Percentiles rank a stretch among this genome's conserved stretches.
Conservation (phyloP, 2,329 filamentous ascomycete species). For the Fusarium dimerum region DNA sequence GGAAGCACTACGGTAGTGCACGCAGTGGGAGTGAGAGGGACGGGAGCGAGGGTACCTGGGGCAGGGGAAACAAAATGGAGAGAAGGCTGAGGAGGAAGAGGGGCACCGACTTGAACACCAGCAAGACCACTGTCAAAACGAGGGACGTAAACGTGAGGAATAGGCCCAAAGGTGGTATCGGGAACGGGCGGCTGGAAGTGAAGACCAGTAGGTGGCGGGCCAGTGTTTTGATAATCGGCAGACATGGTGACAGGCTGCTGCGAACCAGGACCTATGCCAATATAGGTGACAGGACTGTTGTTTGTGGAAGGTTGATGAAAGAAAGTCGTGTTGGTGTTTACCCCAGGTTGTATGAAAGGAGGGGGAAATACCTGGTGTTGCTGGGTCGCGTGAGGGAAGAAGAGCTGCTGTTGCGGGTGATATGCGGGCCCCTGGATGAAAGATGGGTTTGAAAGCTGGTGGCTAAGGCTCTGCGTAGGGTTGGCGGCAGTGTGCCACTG, state of each 20-base stretch:
- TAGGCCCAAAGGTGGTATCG: constrained; percentile 57
- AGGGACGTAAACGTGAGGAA: constrained; percentile 57
- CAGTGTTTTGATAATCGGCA: constrained; percentile 45
- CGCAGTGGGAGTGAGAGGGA: constrained; percentile 23
- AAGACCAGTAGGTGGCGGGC: constrained; percentile 44
- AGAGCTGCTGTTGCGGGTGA: constrained; percentile 17
- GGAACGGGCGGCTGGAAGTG: constrained; percentile 62
- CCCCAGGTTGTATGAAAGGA: constrained; percentile 10
- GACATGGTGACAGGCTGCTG: constrained; percentile 29
- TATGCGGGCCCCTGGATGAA: constrained; percentile 11
- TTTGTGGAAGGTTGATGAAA: constrained; percentile 4
- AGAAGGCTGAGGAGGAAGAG: constrained; percentile 17
- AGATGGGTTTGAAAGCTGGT: constrained; percentile 23
- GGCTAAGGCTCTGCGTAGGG: constrained; percentile 34
- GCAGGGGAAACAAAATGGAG: constrained; percentile 29
- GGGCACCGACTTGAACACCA: constrained; percentile 36
- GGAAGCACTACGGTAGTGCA: constrained; percentile 34
- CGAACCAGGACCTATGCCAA: constrained; percentile 21
- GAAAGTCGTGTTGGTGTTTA: neutral
- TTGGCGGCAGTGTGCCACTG: constrained; percentile 39
- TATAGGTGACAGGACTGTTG: constrained; percentile 27
- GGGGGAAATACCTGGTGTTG: constrained; percentile 12
- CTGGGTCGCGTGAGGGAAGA: constrained; percentile 4
- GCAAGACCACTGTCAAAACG: constrained; percentile 46
- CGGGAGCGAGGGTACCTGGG: constrained; percentile 11